Evolutionary conservation across 2,329 filamentous ascomycete species (phyloP).

Genomic region (Pseudogymnoascus sp.): DNA sequence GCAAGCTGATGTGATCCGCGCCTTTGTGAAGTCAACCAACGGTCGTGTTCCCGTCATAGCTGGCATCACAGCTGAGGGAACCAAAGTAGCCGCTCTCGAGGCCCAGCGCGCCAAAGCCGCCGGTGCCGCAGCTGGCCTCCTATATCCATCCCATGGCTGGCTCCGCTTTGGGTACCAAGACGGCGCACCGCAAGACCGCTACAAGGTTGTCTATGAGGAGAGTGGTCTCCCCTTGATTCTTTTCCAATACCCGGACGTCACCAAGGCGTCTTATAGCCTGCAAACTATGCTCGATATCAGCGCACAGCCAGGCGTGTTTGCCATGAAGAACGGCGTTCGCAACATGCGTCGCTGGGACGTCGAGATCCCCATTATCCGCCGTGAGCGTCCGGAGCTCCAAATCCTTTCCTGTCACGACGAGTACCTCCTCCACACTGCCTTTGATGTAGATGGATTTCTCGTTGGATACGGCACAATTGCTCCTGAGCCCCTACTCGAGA

Average conservation of each 20-base stretch:
- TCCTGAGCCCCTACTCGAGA: constrained; percentile 41
- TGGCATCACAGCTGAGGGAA: constrained; percentile 46
- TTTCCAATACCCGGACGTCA: constrained; percentile 47
- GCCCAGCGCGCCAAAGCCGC: constrained; percentile 43
- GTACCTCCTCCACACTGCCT: constrained; percentile 44
- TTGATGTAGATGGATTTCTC: constrained; percentile 46
- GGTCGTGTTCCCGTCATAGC: constrained; percentile 45
- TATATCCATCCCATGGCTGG: constrained; percentile 48
- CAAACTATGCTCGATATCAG: constrained; percentile 46
- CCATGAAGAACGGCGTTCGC: constrained; percentile 50
- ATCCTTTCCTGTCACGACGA: constrained; percentile 47
- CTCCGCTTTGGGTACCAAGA: constrained; percentile 47
- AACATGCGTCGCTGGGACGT: constrained; percentile 52
- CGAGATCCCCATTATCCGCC: constrained; percentile 45
- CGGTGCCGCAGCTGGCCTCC: constrained; percentile 42
- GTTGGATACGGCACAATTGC: constrained; percentile 49
- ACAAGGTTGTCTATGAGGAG: constrained; percentile 42
- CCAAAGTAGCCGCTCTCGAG: constrained; percentile 44
- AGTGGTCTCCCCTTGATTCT: constrained; percentile 43
- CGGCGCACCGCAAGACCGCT: constrained; percentile 45
- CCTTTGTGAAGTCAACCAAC: constrained; percentile 44
- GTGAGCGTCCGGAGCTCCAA: constrained; percentile 41
- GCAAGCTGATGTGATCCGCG: constrained; percentile 42
- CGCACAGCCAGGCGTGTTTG: constrained; percentile 44
- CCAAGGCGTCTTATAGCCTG: constrained; percentile 44